phyloP scores from a whole-genome alignment of 2,329 filamentous ascomycete species.

The Fusarium sp. region DNA sequence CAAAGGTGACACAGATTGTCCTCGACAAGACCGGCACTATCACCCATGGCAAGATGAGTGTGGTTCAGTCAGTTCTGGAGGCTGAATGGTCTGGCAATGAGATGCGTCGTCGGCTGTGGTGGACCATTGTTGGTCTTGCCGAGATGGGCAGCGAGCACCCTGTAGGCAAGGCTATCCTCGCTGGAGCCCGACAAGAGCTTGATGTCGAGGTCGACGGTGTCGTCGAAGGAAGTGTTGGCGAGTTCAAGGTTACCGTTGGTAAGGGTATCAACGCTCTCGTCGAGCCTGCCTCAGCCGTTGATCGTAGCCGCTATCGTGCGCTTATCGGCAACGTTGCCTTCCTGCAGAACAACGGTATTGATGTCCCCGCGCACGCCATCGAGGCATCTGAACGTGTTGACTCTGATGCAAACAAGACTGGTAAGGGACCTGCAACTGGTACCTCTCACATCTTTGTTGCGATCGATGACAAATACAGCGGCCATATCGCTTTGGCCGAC shows the following conservation, averaged over 20 bases:
- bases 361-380: slow-evolving; percentile 71
- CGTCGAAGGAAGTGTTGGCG: slow-evolving; percentile 84
- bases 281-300: slow-evolving; percentile 76
- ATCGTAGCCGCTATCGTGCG: slow-evolving; percentile 79
- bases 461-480: slow-evolving; percentile 83
- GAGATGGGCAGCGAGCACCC: slow-evolving; percentile 97
- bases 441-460: slow-evolving; percentile 93
- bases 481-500: slow-evolving; percentile 85
- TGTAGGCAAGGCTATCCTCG: slow-evolving; percentile 87
- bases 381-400: slow-evolving; percentile 71
- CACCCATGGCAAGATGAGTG: slow-evolving; percentile 94
- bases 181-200: slow-evolving; percentile 79
- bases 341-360: slow-evolving; percentile 76
- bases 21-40: slow-evolving; percentile 97
- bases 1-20: slow-evolving; percentile 88
- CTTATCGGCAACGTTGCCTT: slow-evolving; percentile 85
- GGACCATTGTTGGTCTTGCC: slow-evolving; percentile 93
- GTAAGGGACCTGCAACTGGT: slow-evolving; percentile 65
- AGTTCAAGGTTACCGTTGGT: slow-evolving; percentile 86
- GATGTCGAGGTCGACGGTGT: slow-evolving; percentile 76
- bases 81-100: slow-evolving; percentile 76
- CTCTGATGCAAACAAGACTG: slow-evolving; percentile 52
- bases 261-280: slow-evolving; percentile 86
- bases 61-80: slow-evolving; percentile 76
- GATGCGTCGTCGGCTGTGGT: slow-evolving; percentile 83